Percentiles rank a stretch among this genome's conserved stretches.
These are phyloP conservation scores for Aspergillus oerlinghausenensis DNA, from an alignment of 2,329 filamentous ascomycete genomes.

Conservation along the genomic window DNA sequence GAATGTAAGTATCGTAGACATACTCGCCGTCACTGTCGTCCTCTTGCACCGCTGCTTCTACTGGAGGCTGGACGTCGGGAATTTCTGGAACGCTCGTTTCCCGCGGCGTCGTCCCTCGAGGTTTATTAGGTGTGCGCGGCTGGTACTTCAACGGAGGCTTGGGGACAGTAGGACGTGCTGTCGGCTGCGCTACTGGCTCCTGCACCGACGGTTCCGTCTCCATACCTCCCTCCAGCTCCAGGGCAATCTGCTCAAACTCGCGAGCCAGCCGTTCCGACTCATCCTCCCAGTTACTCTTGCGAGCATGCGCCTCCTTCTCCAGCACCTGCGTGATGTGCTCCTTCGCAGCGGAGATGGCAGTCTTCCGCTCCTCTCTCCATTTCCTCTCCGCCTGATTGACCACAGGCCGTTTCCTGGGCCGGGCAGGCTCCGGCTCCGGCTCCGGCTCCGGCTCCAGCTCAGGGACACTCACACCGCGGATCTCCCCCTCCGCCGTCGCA, in stretches of 20 bases:
- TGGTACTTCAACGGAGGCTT: conserved; percentile 34
- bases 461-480: conserved; percentile 4
- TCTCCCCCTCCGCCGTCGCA: conserved; percentile 3
- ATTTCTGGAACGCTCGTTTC: conserved; percentile 2
- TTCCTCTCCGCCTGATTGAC: conserved; percentile 37
- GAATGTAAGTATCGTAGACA: conserved; percentile 60
- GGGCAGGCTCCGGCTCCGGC: conserved; percentile 3
- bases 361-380: conserved; percentile 35
- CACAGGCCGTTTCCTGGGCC: conserved; percentile 36
- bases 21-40: conserved; percentile 50
- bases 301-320: conserved; percentile 33
- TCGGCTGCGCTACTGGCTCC: conserved; percentile 2
- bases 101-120: conserved; percentile 10
- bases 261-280: conserved; percentile 39
- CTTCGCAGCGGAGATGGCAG: conserved; percentile 32
- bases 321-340: conserved; percentile 28
- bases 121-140: conserved; percentile 31
- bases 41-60: conserved; percentile 9
- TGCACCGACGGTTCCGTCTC: conserved; percentile 7
- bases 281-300: conserved; percentile 39
- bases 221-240: conserved; percentile 36
- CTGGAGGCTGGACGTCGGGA: conserved; percentile 1
- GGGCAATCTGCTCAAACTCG: conserved; percentile 40
- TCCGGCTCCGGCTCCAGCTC: conserved; percentile 5
- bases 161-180: conserved; percentile 12